Evolutionary conservation across 2,329 filamentous ascomycete genomes (phyloP).

Genomic region (Lasiodiplodia gonubiensis): DNA sequence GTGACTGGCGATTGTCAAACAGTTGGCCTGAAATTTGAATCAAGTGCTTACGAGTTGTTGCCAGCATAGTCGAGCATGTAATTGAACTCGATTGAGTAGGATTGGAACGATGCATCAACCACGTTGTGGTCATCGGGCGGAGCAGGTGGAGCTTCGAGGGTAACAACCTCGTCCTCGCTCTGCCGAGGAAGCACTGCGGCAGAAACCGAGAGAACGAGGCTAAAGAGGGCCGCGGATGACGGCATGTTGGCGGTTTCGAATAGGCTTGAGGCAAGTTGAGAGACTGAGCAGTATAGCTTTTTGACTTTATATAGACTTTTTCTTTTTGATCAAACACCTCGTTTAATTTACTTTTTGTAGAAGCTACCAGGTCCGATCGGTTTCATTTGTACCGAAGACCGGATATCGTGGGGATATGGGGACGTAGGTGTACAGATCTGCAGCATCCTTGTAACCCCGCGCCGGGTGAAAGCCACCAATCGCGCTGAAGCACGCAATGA

Average conservation of each 20-base stretch:
- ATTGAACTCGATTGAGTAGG: conserved; percentile 9
- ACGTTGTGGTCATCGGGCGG: neutral
- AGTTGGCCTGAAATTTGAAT: neutral
- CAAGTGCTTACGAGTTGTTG: neutral
- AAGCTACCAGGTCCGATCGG: neutral
- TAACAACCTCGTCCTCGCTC: neutral
- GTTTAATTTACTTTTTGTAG: neutral
- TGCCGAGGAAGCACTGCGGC: neutral
- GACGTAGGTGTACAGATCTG: neutral
- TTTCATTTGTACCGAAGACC: neutral
- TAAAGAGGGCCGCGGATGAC: neutral
- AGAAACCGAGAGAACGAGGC: neutral
- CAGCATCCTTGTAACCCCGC: neutral
- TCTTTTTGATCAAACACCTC: neutral
- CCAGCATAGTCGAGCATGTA: conserved; percentile 6
- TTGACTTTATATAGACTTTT: neutral
- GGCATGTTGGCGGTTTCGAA: neutral
- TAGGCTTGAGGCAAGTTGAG: too few species aligned
- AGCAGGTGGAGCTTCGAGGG: neutral
- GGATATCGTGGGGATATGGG: neutral
- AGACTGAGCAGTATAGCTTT: neutral
- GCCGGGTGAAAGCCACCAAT: neutral
- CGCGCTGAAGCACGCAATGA: neutral
- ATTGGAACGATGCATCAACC: neutral
- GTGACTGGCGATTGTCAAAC: conserved; percentile 3